Conservation (phyloP, 306 rosid species). For the Prunus dulcis region DNA sequence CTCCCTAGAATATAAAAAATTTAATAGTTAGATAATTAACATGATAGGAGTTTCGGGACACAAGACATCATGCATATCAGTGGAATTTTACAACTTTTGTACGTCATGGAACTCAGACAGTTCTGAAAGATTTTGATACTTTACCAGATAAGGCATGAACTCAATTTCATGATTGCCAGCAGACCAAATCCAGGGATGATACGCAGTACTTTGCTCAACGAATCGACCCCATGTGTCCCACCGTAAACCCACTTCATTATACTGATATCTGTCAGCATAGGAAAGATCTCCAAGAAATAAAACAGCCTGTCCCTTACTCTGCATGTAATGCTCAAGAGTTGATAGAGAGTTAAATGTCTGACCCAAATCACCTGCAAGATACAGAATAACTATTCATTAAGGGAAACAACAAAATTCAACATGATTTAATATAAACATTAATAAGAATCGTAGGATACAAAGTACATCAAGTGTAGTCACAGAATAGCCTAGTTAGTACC, state of each 20-base stretch:
- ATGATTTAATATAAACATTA: constrained; percentile 7
- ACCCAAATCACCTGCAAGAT: constrained; percentile 88
- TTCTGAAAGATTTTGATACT: constrained; percentile 11
- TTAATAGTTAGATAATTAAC: constrained; percentile 7
- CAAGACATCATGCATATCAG: not conserved
- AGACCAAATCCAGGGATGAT: constrained; percentile 94
- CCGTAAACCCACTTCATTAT: constrained; percentile 73
- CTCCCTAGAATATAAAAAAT: constrained; percentile 48
- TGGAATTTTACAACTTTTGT: not conserved
- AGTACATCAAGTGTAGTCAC: not conserved
- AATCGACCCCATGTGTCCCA: constrained; percentile 98
- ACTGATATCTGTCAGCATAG: constrained; percentile 84
- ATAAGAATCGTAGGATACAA: constrained; percentile 5
- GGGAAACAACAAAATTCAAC: constrained; percentile 12
- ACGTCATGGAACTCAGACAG: not conserved
- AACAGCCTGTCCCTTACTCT: constrained; percentile 81
- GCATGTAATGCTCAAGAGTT: constrained; percentile 81
- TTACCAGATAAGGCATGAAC: constrained; percentile 85
- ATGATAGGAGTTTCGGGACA: constrained; percentile 1
- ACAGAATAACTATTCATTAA: constrained; percentile 15
- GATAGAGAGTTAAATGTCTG: constrained; percentile 93
- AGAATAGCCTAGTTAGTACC: not conserved
- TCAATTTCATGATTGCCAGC: constrained; percentile 94
- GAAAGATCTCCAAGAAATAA: constrained; percentile 89
- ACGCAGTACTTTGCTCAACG: constrained; percentile 70